Conservation (phyloP, 441 rosid species). For the Capsella rubella region DNA sequence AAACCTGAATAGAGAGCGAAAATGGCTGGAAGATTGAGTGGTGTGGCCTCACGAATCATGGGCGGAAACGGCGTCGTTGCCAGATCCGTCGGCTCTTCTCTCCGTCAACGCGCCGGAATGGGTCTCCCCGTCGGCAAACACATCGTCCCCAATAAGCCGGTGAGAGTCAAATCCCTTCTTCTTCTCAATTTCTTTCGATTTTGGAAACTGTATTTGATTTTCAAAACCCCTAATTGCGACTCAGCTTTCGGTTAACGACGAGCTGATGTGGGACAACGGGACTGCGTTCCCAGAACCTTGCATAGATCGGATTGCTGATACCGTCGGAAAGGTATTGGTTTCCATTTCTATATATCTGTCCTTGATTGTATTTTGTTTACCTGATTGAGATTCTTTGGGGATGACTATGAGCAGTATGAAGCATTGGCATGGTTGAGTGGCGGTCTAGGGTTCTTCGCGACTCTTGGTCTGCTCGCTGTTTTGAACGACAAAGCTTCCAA, state of each 20-base stretch:
- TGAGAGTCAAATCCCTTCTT: conserved; percentile 38
- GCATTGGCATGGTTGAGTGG: conserved; percentile 98
- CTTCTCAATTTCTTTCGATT: background rate
- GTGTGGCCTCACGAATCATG: conserved; percentile 75
- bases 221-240: background rate
- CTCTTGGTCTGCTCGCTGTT: conserved; percentile 71
- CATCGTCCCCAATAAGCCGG: conserved; percentile 93
- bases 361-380: background rate
- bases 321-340: conserved; percentile 78
- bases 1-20: conserved; percentile 24
- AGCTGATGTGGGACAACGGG: conserved; percentile 95
- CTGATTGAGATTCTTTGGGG: conserved; percentile 3
- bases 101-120: conserved; percentile 89
- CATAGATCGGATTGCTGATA: conserved; percentile 95
- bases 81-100: conserved; percentile 76
- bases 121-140: conserved; percentile 96
- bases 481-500: conserved; percentile 93
- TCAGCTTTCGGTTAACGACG: conserved; percentile 87
- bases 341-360: background rate
- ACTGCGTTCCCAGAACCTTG: conserved; percentile 91
- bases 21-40: conserved; percentile 89
- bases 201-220: conserved; percentile 1
- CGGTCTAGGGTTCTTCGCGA: conserved; percentile 81
- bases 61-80: conserved; percentile 79
- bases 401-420: conserved; percentile 62